Evolutionary conservation across 2,329 filamentous ascomycete species (phyloP), one percentile per base, ranked within the genome.

Genomic region (Lecanicillium sp.): DNA sequence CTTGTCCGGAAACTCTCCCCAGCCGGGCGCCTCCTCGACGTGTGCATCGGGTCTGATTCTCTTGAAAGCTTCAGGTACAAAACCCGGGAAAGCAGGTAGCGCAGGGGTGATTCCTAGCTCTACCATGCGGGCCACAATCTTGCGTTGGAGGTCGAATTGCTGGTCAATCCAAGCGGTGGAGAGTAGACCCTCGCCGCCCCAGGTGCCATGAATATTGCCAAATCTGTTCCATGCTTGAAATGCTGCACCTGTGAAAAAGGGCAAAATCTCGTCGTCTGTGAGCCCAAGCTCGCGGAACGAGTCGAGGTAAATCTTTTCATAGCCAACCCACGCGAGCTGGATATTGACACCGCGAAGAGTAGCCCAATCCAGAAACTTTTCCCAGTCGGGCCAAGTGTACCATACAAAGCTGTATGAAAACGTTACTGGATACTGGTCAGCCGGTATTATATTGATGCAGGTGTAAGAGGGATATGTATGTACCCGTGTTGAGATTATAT

Each of bases 161-260:
- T 51, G 41, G 16, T 71, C 57, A 40, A 71, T 65, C 66, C 67
- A 73, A 16, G 53, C 45, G 17, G 55, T 43, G 3, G 70, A 64
- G 11, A 72, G 46, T 3, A 14, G 22, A 17, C 28, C 18, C 15
- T 59, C 50, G 5, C 60, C 64, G 18, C 59, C 61, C 69, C 68
- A 72, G 2, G 65, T 67, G 7, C 64, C 62, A 44, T 71, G 67
- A 17, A 70, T 70, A 45, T 73, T 73, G 6, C 68, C 70, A 40
- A 74, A 67, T 13, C 67, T 63, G 44, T 73, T 72, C 69, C 69
- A 74, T 9, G 68, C 55, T 44, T 69, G 66, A 38, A 71, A 73
- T 0, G 68, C 67, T 2, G 69, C 68, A 0, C 69, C 68, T 33
- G 60, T 67, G 35, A 73, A 56, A 48, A 69, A 73, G 2, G 57